Evolutionary conservation across 2,329 filamentous ascomycete genomes (phyloP), one percentile per base, ranked within the genome.

Genomic region (Ceratocystis alfenasii): DNA sequence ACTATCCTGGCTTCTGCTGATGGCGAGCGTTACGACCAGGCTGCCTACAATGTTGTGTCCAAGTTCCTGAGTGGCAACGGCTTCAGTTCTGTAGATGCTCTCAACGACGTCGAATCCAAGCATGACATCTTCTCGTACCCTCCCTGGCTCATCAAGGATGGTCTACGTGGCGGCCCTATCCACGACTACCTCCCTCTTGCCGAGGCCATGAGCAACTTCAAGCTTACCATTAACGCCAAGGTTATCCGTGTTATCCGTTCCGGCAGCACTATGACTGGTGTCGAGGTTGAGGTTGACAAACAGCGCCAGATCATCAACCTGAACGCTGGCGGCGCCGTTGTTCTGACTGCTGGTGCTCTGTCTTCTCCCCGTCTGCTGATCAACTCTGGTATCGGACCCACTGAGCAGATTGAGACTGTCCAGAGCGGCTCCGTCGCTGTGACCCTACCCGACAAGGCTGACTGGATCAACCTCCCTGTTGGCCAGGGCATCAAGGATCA

Each of bases 131-230:
- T 79, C 74, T 79, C 81, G 55, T 81, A 84, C 74, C 83, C 84
- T 28, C 80, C 83, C 33, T 88, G 83, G 76, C 87, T 89, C 83
- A 87, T 84, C 72, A 76, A 77, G 7, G 75, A 84, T 60, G 86
- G 85, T 64, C 83, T 88, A 73, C 79, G 87, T 68, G 84, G 84
- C 57, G 87, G 87, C 1, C 87, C 87, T 15, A 77, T 90, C 72
- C 84, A 83, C 10, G 88, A 87, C 0, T 90, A 90, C 71, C 81
- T 90, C 1, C 83, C 85, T 3, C 78, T 80, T 17, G 85, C 86
- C 1, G 77, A 79, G 62, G 76, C 76, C 48, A 79, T 83, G 68
- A 74, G 76, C 50, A 88, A 89, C 75, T 90, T 90, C 75, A 79
- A 82, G 63, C 76, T 90, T 63, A 83, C 83, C 78, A 81, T 81